Percentiles rank a stretch among this genome's conserved stretches.
phyloP scores from a whole-genome alignment of 169 alveolate genomes.

The Plasmodium adleri region DNA sequence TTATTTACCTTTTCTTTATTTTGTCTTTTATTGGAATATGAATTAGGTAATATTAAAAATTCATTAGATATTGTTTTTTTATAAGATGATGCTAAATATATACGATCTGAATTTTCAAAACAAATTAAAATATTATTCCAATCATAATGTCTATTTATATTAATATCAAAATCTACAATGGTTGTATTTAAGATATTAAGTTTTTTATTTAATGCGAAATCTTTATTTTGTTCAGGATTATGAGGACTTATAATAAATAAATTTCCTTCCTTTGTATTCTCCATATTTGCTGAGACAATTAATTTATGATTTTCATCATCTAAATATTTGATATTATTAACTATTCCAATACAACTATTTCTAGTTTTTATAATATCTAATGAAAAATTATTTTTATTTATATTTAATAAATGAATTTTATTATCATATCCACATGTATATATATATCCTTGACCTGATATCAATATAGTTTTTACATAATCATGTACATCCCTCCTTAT shows the following conservation, averaged over 20 bases:
- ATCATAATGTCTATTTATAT: slow-evolving; percentile 67
- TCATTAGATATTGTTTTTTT: slow-evolving; percentile 34
- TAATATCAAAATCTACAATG: slow-evolving; percentile 67
- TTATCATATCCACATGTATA: slow-evolving; percentile 71
- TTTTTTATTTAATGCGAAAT: slow-evolving; percentile 60
- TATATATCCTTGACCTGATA: slow-evolving; percentile 61
- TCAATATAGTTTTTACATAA: slow-evolving; percentile 56
- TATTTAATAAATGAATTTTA: slow-evolving; percentile 35
- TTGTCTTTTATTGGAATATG: not conserved
- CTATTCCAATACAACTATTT: slow-evolving; percentile 61
- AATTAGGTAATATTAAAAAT: slow-evolving; percentile 28
- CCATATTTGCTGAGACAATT: slow-evolving; percentile 53
- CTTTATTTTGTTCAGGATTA: slow-evolving; percentile 71
- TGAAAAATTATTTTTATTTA: slow-evolving; percentile 45
- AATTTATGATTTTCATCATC: slow-evolving; percentile 56
- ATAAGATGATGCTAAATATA: slow-evolving; percentile 59
- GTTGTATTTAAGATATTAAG: slow-evolving; percentile 32
- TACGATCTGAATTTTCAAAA: slow-evolving; percentile 31
- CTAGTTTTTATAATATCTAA: slow-evolving; percentile 49
- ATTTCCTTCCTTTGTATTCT: slow-evolving; percentile 41
- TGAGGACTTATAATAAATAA: slow-evolving; percentile 57
- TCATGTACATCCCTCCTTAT: slow-evolving; percentile 35
- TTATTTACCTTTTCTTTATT: slow-evolving; percentile 1
- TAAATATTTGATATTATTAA: slow-evolving; percentile 56
- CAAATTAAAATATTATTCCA: slow-evolving; percentile 72